These are phyloP conservation scores for Pelagophyceae sp. DNA, from an alignment of 352 stramenopile genomes.

Conservation along the genomic window DNA sequence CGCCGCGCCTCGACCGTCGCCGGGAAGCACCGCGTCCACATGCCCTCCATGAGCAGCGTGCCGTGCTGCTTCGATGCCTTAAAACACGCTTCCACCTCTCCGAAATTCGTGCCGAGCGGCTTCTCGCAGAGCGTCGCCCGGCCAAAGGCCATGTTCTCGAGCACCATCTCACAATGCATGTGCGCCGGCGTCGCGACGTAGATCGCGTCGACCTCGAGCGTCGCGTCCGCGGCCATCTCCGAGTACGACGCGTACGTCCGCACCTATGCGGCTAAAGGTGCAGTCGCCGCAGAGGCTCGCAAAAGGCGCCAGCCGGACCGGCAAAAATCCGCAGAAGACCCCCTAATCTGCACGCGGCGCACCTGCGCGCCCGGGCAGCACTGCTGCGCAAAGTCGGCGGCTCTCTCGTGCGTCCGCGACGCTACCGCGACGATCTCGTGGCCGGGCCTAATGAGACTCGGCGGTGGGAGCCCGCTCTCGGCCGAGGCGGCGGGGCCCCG, in stretches of 20 bases:
- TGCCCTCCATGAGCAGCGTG: slow-evolving; percentile 62
- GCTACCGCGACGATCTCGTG: background rate
- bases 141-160: background rate
- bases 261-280: too few species aligned
- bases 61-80: background rate
- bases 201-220: slow-evolving; percentile 1
- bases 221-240: background rate
- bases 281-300: too few species aligned
- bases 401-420: background rate
- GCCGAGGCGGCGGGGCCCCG: too few species aligned
- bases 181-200: slow-evolving; percentile 6
- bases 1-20: slow-evolving; percentile 50
- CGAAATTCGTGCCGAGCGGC: background rate
- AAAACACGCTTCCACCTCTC: background rate
- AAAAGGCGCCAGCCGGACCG: too few species aligned
- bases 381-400: background rate
- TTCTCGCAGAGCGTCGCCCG: slow-evolving; percentile 19
- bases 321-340: too few species aligned
- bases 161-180: background rate
- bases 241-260: background rate
- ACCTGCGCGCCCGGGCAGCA: background rate
- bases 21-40: slow-evolving; percentile 72
- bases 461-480: too few species aligned
- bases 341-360: too few species aligned
- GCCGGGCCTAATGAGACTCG: background rate